phyloP scores from a whole-genome alignment of 2,329 filamentous ascomycete species.

The Cercospora zeina region DNA sequence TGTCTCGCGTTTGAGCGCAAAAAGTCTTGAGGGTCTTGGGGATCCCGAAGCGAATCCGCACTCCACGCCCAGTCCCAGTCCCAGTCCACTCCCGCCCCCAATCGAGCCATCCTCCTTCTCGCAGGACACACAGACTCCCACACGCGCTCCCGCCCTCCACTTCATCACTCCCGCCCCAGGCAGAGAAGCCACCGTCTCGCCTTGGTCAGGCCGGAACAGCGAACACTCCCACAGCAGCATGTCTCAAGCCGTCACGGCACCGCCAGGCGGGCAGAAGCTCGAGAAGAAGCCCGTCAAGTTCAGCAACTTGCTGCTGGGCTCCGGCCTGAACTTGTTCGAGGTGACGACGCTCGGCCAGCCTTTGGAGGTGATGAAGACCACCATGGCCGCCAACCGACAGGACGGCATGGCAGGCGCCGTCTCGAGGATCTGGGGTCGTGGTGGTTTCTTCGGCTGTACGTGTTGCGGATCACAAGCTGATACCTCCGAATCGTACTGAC shows the following conservation, averaged over 20 bases:
- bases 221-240: slow-evolving; percentile 50
- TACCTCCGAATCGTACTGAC: not conserved
- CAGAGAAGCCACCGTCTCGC: slow-evolving; percentile 85
- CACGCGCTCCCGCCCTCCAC: slow-evolving; percentile 28
- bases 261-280: slow-evolving; percentile 50
- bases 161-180: slow-evolving; percentile 41
- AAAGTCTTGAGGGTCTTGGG: not conserved
- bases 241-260: slow-evolving; percentile 42
- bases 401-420: slow-evolving; percentile 84
- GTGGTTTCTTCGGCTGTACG: slow-evolving; percentile 92
- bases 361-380: slow-evolving; percentile 98
- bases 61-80: slow-evolving; percentile 3
- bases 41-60: not conserved
- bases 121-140: slow-evolving; percentile 5
- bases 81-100: not conserved
- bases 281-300: slow-evolving; percentile 99
- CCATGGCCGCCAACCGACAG: slow-evolving; percentile 94
- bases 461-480: slow-evolving; percentile 32
- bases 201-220: slow-evolving; percentile 82
- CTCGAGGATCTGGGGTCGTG: slow-evolving; percentile 85
- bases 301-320: slow-evolving; percentile 94
- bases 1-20: slow-evolving; percentile 7
- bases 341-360: slow-evolving; percentile 74
- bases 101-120: slow-evolving; percentile 9
- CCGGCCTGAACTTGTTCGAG: slow-evolving; percentile 94